A percentile compares a stretch with the other conserved stretches of the same genome.
These are phyloP conservation scores for Colletotrichum kahawae DNA, from an alignment of 2,329 filamentous ascomycete species.

Conservation along the genomic window DNA sequence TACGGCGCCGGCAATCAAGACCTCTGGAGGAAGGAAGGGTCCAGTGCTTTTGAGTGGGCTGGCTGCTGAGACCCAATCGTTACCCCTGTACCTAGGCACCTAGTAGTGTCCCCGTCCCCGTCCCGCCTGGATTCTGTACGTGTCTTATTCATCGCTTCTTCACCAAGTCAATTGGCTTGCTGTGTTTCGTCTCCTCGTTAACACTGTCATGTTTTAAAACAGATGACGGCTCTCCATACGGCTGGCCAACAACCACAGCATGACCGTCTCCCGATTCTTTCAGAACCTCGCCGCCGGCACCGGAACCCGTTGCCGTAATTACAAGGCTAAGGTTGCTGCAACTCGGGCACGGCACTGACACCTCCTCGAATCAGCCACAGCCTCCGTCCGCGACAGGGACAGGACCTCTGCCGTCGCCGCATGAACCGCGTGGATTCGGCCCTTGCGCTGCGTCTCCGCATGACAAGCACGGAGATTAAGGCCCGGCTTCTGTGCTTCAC, in stretches of 20 bases:
- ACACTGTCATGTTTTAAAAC: background rate
- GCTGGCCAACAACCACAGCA: background rate
- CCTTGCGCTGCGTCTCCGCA: background rate
- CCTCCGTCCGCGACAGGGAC: background rate
- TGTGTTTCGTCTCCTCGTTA: background rate
- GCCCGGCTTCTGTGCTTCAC: background rate
- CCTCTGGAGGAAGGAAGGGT: background rate
- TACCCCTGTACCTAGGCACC: background rate
- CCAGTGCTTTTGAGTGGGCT: background rate
- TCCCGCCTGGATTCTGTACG: background rate
- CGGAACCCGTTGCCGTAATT: background rate
- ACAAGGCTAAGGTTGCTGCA: background rate
- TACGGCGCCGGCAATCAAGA: background rate
- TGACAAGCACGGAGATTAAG: background rate
- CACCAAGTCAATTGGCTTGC: background rate
- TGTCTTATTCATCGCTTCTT: constrained; percentile 2
- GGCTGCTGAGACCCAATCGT: background rate
- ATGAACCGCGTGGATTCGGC: background rate
- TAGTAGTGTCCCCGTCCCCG: background rate
- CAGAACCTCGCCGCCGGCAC: background rate
- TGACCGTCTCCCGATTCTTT: background rate
- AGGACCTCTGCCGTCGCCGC: background rate
- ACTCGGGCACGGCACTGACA: background rate
- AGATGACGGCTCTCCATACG: background rate
- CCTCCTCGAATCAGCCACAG: background rate